These are phyloP conservation scores for Bruguiera sexangula DNA, from an alignment of 345 rosid species.

Conservation along the genomic window DNA sequence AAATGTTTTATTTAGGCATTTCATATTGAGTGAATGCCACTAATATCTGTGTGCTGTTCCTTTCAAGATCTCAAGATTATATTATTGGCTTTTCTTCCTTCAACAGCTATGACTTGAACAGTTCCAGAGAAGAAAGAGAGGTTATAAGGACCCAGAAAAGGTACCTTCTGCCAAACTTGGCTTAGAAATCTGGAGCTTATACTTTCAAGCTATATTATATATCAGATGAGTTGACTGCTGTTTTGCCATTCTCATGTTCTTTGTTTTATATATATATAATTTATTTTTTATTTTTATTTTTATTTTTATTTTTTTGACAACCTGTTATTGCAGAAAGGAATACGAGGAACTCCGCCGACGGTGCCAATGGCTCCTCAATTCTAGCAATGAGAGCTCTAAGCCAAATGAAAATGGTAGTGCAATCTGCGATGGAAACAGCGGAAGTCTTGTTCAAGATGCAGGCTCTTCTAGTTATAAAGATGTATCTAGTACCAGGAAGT, in stretches of 20 bases:
- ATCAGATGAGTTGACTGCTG: neutral
- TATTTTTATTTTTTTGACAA: neutral
- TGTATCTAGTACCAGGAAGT: constrained; percentile 56
- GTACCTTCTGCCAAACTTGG: constrained; percentile 28
- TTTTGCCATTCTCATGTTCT: neutral
- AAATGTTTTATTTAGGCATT: neutral
- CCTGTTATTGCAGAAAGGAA: constrained; percentile 53
- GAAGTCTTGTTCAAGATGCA: constrained; percentile 42
- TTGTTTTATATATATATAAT: neutral
- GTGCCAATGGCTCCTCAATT: constrained; percentile 53
- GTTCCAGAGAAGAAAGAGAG: constrained; percentile 77
- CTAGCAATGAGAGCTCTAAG: constrained; percentile 32
- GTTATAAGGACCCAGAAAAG: constrained; percentile 58
- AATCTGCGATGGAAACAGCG: constrained; percentile 27
- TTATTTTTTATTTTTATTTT: neutral
- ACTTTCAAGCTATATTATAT: neutral
- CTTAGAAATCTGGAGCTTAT: neutral
- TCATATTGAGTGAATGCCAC: neutral
- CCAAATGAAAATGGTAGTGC: constrained; percentile 31
- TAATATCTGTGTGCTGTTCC: neutral
- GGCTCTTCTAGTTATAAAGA: constrained; percentile 67
- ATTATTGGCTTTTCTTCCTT: constrained; percentile 5
- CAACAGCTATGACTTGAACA: constrained; percentile 72
- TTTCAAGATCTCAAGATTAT: neutral
- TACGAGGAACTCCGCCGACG: constrained; percentile 75